phyloP scores from a whole-genome alignment of 192 early-diverging fungal species.

The Umbelopsis ramanniana region DNA sequence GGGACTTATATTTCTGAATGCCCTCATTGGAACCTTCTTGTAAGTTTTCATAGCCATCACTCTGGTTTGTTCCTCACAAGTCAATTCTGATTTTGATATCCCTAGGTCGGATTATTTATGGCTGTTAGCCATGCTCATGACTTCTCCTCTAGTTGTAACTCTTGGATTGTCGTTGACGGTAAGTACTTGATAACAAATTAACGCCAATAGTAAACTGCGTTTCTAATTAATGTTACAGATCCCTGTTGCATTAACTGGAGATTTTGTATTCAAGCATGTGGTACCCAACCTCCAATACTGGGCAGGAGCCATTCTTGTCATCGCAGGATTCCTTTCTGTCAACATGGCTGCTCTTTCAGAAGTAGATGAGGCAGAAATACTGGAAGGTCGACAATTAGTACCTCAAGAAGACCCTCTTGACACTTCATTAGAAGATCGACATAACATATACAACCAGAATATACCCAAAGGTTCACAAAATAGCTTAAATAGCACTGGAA shows the following conservation, averaged over 20 bases:
- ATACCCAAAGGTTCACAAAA: slow-evolving; percentile 18
- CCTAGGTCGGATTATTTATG: slow-evolving; percentile 76
- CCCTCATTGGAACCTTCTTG: slow-evolving; percentile 78
- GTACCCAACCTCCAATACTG: slow-evolving; percentile 57
- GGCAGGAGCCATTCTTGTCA: slow-evolving; percentile 66
- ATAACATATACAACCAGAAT: neutral
- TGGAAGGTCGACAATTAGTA: slow-evolving; percentile 21
- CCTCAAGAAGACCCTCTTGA: slow-evolving; percentile 3
- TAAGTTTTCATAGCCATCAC: slow-evolving; percentile 37
- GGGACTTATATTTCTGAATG: slow-evolving; percentile 72
- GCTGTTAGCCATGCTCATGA: slow-evolving; percentile 79
- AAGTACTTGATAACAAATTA: slow-evolving; percentile 2
- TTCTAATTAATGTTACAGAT: slow-evolving; percentile 37
- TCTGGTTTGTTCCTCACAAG: neutral
- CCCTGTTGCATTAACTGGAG: slow-evolving; percentile 71
- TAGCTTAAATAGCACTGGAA: slow-evolving; percentile 5
- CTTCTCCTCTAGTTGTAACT: slow-evolving; percentile 81
- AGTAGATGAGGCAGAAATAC: slow-evolving; percentile 29
- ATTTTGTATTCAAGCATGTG: slow-evolving; percentile 69
- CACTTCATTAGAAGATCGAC: neutral
- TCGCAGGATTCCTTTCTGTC: slow-evolving; percentile 70
- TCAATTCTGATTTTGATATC: neutral
- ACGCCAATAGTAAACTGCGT: neutral
- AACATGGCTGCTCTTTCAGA: slow-evolving; percentile 52
- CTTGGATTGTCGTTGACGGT: slow-evolving; percentile 77